phyloP scores from a whole-genome alignment of 257 asterid genomes.

The Rehmannia glutinosa region DNA sequence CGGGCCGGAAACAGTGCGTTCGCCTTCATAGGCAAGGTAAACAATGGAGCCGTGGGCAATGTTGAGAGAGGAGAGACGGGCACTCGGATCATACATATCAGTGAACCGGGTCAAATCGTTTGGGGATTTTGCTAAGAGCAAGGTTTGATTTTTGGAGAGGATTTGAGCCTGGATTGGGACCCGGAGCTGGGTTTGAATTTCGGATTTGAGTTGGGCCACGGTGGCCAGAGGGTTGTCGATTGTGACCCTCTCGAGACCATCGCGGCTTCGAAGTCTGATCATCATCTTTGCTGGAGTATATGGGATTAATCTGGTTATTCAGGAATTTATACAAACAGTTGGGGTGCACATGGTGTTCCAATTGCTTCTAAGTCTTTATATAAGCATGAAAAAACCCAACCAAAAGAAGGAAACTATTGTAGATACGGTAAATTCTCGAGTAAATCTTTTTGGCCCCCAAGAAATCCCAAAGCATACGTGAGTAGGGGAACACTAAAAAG shows the following conservation, averaged over 20 bases:
- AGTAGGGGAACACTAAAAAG: neutral
- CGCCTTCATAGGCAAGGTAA: constrained; percentile 57
- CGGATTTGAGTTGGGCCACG: constrained; percentile 36
- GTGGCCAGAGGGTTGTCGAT: constrained; percentile 42
- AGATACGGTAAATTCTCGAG: too few species aligned
- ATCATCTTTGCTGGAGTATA: constrained; percentile 29
- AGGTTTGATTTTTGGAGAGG: constrained; percentile 54
- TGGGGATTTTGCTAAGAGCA: constrained; percentile 49
- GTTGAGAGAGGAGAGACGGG: constrained; percentile 33
- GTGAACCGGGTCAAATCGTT: constrained; percentile 38
- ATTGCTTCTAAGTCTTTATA: too few species aligned
- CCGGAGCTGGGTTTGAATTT: constrained; percentile 46
- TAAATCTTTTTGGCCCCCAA: neutral
- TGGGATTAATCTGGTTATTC: neutral
- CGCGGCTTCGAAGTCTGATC: constrained; percentile 69
- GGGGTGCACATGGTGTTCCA: neutral
- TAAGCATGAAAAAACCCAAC: neutral
- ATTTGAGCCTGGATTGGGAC: constrained; percentile 53
- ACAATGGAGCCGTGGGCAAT: constrained; percentile 53
- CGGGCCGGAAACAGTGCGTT: constrained; percentile 50
- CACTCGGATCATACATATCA: constrained; percentile 40
- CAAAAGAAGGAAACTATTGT: neutral
- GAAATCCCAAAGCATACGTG: neutral
- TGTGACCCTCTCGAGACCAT: constrained; percentile 56
- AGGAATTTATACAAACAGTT: neutral